These are phyloP conservation scores for Penicillium paneum DNA, from an alignment of 2,329 filamentous ascomycete genomes.

Conservation along the genomic window DNA sequence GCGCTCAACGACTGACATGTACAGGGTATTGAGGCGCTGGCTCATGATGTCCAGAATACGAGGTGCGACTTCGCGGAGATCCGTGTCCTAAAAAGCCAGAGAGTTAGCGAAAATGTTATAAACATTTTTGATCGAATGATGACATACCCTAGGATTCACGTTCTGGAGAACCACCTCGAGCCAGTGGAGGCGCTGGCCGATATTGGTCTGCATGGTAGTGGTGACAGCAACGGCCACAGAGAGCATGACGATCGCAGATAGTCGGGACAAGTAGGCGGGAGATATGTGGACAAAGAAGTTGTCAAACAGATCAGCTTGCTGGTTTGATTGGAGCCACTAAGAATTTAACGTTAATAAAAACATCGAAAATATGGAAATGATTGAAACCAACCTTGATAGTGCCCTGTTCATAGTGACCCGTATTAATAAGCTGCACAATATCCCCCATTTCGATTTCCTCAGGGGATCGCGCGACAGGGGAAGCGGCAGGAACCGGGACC, in stretches of 20 bases:
- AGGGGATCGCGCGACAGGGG: slow-evolving; percentile 20
- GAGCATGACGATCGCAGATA: slow-evolving; percentile 58
- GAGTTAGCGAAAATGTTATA: neutral
- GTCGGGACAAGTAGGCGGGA: slow-evolving; percentile 53
- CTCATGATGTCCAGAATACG: slow-evolving; percentile 60
- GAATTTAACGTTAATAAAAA: slow-evolving; percentile 17
- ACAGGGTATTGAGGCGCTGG: slow-evolving; percentile 55
- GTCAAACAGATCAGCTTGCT: slow-evolving; percentile 60
- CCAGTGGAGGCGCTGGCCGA: slow-evolving; percentile 57
- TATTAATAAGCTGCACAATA: slow-evolving; percentile 41
- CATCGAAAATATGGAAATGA: neutral
- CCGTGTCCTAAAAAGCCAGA: slow-evolving; percentile 44
- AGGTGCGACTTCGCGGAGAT: slow-evolving; percentile 56
- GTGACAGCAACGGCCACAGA: slow-evolving; percentile 63
- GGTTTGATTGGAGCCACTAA: slow-evolving; percentile 61
- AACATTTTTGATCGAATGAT: neutral
- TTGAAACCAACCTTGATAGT: slow-evolving; percentile 42
- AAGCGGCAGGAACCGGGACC: slow-evolving; percentile 10
- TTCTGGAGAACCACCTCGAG: slow-evolving; percentile 54
- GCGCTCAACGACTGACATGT: slow-evolving; percentile 55
- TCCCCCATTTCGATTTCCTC: slow-evolving; percentile 44
- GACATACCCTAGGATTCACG: slow-evolving; percentile 53
- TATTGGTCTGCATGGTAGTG: slow-evolving; percentile 52
- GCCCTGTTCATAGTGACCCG: slow-evolving; percentile 44
- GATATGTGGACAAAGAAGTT: slow-evolving; percentile 58